phyloP scores from a whole-genome alignment of 1,284 basidiomycete genomes.

The Pulchroboletus neoregius region DNA sequence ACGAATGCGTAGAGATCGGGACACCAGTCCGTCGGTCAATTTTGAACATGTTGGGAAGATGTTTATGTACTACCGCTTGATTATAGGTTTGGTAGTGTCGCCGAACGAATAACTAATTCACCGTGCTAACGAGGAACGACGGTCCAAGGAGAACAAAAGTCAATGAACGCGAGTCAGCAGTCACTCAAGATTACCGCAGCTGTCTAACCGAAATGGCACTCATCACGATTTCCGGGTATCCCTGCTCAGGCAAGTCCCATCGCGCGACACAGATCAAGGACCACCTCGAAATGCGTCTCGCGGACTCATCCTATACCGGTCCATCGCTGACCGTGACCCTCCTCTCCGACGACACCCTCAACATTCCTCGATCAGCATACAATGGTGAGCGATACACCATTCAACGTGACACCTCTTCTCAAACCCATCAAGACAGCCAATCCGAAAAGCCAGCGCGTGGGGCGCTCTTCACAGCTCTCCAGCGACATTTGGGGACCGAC shows the following conservation, averaged over 20 bases:
- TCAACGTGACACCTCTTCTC: background rate
- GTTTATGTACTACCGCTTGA: no score
- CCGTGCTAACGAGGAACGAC: no score
- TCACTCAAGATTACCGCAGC: no score
- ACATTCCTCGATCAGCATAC: conserved; percentile 66
- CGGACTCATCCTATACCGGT: conserved; percentile 47
- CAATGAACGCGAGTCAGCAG: no score
- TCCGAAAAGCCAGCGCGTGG: conserved; percentile 89
- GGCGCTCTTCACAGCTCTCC: conserved; percentile 82
- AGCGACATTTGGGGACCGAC: conserved; percentile 67
- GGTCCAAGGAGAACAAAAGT: no score
- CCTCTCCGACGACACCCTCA: conserved; percentile 77
- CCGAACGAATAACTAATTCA: no score
- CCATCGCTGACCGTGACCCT: conserved; percentile 56
- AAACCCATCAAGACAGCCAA: conserved; percentile 55
- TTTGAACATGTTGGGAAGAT: no score
- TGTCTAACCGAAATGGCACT: conserved; percentile 92
- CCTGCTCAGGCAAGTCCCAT: conserved; percentile 82
- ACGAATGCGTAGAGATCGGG: background rate
- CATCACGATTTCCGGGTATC: conserved; percentile 88
- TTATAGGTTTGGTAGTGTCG: no score
- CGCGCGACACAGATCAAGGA: conserved; percentile 64
- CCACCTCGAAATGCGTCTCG: conserved; percentile 57
- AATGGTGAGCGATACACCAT: conserved; percentile 53
- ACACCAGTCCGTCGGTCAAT: no score